phyloP scores from a whole-genome alignment of 768 basidiomycete genomes.

The Suillus subaureus region DNA sequence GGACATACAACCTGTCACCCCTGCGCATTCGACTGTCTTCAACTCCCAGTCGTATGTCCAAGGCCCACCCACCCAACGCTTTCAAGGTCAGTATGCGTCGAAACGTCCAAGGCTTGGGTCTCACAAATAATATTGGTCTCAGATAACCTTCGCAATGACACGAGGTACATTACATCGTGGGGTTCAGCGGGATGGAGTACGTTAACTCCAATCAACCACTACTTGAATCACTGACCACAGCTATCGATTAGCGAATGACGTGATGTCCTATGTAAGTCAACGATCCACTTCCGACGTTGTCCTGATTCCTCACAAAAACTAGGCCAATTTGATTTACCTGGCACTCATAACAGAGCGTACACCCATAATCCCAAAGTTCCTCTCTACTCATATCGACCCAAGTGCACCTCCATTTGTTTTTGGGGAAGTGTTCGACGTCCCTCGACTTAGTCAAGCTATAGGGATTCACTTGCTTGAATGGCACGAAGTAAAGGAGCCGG shows the following conservation, averaged over 20 bases:
- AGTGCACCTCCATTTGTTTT: slow-evolving; percentile 29
- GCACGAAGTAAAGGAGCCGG: slow-evolving; percentile 58
- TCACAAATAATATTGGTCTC: not conserved
- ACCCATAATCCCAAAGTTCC: too few species aligned
- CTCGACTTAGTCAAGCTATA: slow-evolving; percentile 46
- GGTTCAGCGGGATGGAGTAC: slow-evolving; percentile 74
- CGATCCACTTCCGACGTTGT: too few species aligned
- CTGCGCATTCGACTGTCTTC: not conserved
- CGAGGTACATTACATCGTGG: slow-evolving; percentile 74
- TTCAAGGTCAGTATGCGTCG: slow-evolving; percentile 47
- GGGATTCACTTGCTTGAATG: slow-evolving; percentile 60
- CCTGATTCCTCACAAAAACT: too few species aligned
- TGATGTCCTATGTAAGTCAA: too few species aligned
- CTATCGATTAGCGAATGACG: too few species aligned
- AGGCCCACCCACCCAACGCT: slow-evolving; percentile 57
- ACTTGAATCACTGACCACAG: too few species aligned
- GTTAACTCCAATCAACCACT: slow-evolving; percentile 23
- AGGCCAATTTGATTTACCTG: too few species aligned
- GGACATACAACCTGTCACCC: not conserved
- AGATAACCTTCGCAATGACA: slow-evolving; percentile 66
- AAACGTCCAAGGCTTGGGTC: not conserved
- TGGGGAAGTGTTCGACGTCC: slow-evolving; percentile 62
- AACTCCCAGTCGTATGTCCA: slow-evolving; percentile 20
- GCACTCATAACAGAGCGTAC: too few species aligned
- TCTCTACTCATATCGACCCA: too few species aligned